Conservation (phyloP, 495 filamentous ascomycete species). For the Oidiodendron maius region DNA sequence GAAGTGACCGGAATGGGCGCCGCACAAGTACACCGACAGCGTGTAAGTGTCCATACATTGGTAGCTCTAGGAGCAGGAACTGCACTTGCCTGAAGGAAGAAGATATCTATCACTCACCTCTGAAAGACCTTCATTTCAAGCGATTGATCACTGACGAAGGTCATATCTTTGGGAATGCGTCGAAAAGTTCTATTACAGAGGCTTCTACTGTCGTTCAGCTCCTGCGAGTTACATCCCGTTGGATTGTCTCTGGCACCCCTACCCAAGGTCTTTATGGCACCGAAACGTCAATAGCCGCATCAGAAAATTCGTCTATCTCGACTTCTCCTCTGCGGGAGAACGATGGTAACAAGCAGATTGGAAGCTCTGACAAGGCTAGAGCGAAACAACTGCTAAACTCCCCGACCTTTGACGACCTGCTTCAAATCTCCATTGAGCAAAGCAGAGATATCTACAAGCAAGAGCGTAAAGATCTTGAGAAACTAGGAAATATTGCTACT, state of each 20-base stretch:
- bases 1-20: conserved; percentile 20
- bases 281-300: conserved; percentile 18
- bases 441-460: conserved; percentile 30
- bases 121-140: conserved; percentile 73
- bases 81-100: conserved; percentile 34
- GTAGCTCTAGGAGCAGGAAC: conserved; percentile 30
- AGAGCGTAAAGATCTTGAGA: conserved; percentile 67
- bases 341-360: background rate
- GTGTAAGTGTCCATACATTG: conserved; percentile 39
- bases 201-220: conserved; percentile 60
- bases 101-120: conserved; percentile 48
- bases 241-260: conserved; percentile 90
- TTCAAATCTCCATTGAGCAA: background rate
- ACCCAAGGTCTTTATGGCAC: conserved; percentile 57
- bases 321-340: background rate
- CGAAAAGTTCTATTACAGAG: conserved; percentile 51
- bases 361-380: background rate
- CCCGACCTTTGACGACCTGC: background rate
- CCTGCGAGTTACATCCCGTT: conserved; percentile 67
- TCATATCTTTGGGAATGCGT: conserved; percentile 63
- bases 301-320: conserved; percentile 11
- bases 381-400: background rate
- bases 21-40: background rate
- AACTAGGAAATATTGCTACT: conserved; percentile 62
- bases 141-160: conserved; percentile 90